Evolutionary conservation across 495 filamentous ascomycete species (phyloP).

Genomic region (Xeromyces bisporus): DNA sequence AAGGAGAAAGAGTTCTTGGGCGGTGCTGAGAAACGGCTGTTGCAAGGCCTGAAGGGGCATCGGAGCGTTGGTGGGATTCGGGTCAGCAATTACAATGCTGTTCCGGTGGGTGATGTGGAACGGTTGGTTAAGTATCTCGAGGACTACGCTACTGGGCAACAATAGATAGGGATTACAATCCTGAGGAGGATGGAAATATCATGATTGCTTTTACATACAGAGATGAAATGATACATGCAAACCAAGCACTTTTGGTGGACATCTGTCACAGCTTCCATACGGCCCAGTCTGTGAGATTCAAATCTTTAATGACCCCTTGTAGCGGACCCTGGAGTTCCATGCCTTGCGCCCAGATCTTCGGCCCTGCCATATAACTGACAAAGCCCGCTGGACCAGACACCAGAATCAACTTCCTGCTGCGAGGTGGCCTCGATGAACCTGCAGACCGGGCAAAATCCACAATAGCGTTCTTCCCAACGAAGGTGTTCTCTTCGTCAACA

Average conservation of each 20-base stretch:
- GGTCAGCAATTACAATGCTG: constrained; percentile 41
- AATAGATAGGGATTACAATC: too few species aligned
- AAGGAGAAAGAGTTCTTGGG: constrained; percentile 67
- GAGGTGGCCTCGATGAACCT: constrained; percentile 4
- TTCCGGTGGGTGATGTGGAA: constrained; percentile 40
- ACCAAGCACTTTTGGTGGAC: constrained; percentile 3
- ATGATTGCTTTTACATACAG: too few species aligned
- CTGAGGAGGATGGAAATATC: too few species aligned
- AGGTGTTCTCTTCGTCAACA: constrained; percentile 57
- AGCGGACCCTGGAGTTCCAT: constrained; percentile 53
- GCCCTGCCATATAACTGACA: constrained; percentile 58
- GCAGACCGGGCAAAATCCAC: constrained; percentile 14
- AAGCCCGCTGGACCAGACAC: constrained; percentile 87
- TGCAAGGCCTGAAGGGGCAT: constrained; percentile 68
- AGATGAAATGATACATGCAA: constrained; percentile 1
- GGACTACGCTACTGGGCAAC: constrained; percentile 33
- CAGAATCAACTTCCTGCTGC: constrained; percentile 44
- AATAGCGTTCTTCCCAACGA: constrained; percentile 39
- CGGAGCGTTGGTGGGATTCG: constrained; percentile 53
- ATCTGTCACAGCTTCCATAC: constrained; percentile 41
- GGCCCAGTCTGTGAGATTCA: constrained; percentile 38
- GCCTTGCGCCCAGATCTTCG: constrained; percentile 55
- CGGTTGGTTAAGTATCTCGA: constrained; percentile 43
- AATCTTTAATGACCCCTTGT: constrained; percentile 34
- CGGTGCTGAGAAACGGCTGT: constrained; percentile 42